These are phyloP conservation scores for Amaranthus palmeri DNA, from an alignment of 148 eudicot species.

Conservation along the genomic window DNA sequence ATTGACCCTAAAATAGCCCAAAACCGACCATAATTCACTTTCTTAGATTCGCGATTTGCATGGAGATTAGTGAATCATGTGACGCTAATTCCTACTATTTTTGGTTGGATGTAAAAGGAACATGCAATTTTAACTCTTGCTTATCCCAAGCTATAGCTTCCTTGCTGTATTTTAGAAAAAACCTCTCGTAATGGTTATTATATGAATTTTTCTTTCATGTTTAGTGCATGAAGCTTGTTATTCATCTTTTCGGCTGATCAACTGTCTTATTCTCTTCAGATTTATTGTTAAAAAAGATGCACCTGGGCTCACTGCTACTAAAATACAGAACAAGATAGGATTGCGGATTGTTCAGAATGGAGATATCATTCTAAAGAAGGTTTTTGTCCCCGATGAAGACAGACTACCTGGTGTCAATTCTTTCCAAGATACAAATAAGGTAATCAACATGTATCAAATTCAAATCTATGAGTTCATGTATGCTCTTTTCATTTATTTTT, in stretches of 20 bases:
- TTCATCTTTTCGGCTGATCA: neutral
- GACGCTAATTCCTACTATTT: too few relatives aligned
- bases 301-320: conserved; percentile 79
- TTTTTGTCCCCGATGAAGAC: conserved; percentile 85
- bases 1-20: too few relatives aligned
- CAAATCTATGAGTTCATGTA: neutral
- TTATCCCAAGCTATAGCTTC: too few relatives aligned
- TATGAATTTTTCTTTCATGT: too few relatives aligned
- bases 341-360: conserved; percentile 93
- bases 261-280: conserved; percentile 32
- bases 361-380: conserved; percentile 65
- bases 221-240: neutral
- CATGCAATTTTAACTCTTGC: too few relatives aligned
- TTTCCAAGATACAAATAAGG: conserved; percentile 90
- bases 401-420: conserved; percentile 83
- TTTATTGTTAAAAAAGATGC: conserved; percentile 70
- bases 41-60: too few relatives aligned
- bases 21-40: too few relatives aligned
- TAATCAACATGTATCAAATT: conserved; percentile 22
- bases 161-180: too few relatives aligned
- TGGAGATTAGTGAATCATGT: too few relatives aligned
- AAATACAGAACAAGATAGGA: conserved; percentile 84
- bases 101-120: too few relatives aligned
- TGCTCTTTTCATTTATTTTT: neutral
- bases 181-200: too few relatives aligned